Conservation (phyloP, 148 eudicot species). For the Chenopodium quinoa region DNA sequence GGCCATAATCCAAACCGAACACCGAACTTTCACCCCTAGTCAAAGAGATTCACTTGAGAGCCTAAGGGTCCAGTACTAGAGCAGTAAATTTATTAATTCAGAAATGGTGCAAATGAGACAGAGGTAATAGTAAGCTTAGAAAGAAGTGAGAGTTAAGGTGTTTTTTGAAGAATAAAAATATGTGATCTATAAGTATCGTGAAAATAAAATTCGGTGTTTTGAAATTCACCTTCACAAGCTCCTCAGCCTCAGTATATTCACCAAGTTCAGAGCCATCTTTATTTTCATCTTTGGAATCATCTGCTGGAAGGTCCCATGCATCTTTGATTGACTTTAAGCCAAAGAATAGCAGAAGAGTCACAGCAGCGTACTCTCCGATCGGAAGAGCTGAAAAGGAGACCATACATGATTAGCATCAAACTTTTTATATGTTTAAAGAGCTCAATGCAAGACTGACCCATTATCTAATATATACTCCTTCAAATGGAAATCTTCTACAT, state of each 20-base stretch:
- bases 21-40: too few species aligned
- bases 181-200: neutral
- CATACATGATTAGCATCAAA: constrained; percentile 11
- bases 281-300: constrained; percentile 42
- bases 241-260: constrained; percentile 87
- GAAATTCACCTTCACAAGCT: constrained; percentile 94
- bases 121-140: neutral
- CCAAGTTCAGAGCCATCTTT: constrained; percentile 59
- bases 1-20: too few species aligned
- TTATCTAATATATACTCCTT: neutral
- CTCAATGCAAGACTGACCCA: neutral
- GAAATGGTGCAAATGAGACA: too few species aligned
- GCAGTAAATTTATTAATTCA: neutral
- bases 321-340: constrained; percentile 93
- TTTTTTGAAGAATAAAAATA: neutral
- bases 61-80: neutral
- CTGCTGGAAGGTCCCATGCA: constrained; percentile 91
- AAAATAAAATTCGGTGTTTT: neutral
- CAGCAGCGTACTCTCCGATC: constrained; percentile 95
- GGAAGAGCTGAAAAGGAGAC: constrained; percentile 65
- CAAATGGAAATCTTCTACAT: too few species aligned
- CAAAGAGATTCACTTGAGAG: neutral
- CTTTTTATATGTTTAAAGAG: neutral
- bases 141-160: neutral
- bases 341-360: constrained; percentile 83